Base-by-base conservation (phyloP, 768 basidiomycete species). In the Amanita thiersii region DNA sequence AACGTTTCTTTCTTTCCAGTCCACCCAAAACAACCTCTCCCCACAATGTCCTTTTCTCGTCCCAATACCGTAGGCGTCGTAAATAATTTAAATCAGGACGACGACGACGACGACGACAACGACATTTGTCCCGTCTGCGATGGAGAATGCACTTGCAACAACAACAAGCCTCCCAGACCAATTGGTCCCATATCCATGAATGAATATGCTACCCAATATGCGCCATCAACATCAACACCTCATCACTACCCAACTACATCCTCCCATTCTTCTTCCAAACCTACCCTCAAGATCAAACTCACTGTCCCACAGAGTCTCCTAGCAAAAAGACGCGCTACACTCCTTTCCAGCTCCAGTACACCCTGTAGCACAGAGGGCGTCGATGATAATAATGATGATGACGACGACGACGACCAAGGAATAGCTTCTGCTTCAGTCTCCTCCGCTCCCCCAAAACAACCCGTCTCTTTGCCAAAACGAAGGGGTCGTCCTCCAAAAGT, bases 81-180 rank as follows among this genome's bases (percentile, higher is more conserved):
- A 37, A 20, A n/a, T 20, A 48, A 53, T 59, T 61, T 53, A 62
- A 65, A 53, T 52, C 52, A 50, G 47, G 52, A 50, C 50, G 55
- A 39, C 46, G 68, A 72, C 62, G 77, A 79, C 66, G 81, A 84
- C 62, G 86, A 88, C 56, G 83, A 86, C 71, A 75, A 77, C 75
- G 81, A 87, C 59, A 86, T 89, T 43, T 90, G 86, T 61, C 86
- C 86, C 5, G 85, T 89, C 49, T 90, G 86, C 84, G 87, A 89
- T 70, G 81, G 83, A 56, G 80, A 86, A 56, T 90, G 86, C 69
- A 88, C 83, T 21, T 89, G 86, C 70, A 59, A 64, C 60, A 77
- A 71, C 68, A 66, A 61, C 23, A 31, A 33, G 26, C 32, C 40
- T 51, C 56, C 64, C 40, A 56, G 51, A 46, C 46, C 55, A 32